Conservation (phyloP, 495 filamentous ascomycete genomes). For the Immersiella caudata region DNA sequence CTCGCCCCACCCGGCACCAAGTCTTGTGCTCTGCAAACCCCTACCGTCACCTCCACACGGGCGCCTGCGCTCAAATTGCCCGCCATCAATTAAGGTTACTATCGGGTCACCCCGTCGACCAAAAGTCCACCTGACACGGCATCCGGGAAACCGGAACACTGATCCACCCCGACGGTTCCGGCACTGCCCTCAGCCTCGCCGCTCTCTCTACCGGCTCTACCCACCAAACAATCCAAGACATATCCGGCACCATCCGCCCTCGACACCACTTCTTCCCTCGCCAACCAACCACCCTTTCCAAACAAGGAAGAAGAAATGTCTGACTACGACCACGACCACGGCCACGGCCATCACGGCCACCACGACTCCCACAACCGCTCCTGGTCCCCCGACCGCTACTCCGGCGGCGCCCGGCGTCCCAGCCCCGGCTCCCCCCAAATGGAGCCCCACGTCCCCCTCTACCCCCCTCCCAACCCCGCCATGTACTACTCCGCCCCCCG, state of each 20-base stretch:
- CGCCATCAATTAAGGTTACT: not conserved
- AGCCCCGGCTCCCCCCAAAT: conserved; percentile 15
- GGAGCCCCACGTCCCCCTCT: conserved; percentile 14
- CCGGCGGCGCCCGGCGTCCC: not conserved
- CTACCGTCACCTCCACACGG: not conserved
- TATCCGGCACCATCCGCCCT: not conserved
- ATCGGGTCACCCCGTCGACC: not conserved
- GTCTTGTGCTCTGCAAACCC: not conserved
- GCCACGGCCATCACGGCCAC: conserved; percentile 1
- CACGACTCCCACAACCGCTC: conserved; percentile 10
- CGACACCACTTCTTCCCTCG: not conserved
- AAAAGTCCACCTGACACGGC: not conserved
- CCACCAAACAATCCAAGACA: not conserved
- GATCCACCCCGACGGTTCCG: not conserved
- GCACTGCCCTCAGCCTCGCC: not conserved
- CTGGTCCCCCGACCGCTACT: not conserved
- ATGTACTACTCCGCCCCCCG: not conserved
- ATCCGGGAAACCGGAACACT: not conserved
- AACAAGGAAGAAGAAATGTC: conserved; percentile 7
- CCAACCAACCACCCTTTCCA: conserved; percentile 1
- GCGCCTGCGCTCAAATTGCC: not conserved
- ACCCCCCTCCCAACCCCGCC: conserved; percentile 7
- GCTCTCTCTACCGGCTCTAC: not conserved
- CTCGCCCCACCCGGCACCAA: not conserved
- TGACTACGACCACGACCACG: conserved; percentile 1